Evolutionary conservation across 495 filamentous ascomycete genomes (phyloP).

Genomic region (Pyronema domesticum): DNA sequence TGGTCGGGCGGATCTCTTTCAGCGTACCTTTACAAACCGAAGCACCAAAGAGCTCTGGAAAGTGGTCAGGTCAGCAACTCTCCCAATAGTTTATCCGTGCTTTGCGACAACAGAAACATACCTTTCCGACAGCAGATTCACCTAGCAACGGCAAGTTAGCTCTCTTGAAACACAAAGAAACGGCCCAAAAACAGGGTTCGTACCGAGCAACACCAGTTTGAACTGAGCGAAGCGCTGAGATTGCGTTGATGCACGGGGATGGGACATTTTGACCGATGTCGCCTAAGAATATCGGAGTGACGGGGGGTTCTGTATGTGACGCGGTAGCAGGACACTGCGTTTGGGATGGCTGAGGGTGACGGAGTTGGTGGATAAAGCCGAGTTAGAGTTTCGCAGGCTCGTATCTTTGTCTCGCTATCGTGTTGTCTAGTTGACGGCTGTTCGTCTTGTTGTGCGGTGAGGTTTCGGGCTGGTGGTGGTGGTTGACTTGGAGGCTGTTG

Average conservation of each 20-base stretch:
- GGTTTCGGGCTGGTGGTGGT: too few relatives aligned
- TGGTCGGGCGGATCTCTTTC: background rate
- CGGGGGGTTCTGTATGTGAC: background rate
- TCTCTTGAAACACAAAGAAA: conserved; percentile 17
- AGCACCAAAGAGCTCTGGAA: conserved; percentile 83
- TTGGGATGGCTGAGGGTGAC: too few relatives aligned
- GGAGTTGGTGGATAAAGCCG: too few relatives aligned
- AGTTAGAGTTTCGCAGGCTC: too few relatives aligned
- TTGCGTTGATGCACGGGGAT: conserved; percentile 25
- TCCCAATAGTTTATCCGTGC: background rate
- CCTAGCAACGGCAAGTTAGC: conserved; percentile 39
- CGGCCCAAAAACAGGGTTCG: conserved; percentile 13
- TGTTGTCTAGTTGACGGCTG: too few relatives aligned
- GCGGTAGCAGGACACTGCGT: background rate
- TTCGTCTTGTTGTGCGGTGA: too few relatives aligned
- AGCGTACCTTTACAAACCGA: conserved; percentile 85
- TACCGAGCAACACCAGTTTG: conserved; percentile 93
- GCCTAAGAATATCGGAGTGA: background rate
- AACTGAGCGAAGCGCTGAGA: conserved; percentile 80
- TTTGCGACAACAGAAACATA: conserved; percentile 27
- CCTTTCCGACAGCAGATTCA: conserved; percentile 97
- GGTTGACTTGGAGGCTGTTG: too few relatives aligned
- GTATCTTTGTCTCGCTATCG: too few relatives aligned
- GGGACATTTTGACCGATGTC: conserved; percentile 15
- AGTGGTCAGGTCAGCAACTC: conserved; percentile 28